Conservation (phyloP, 1,139 yeast species). For the Suhomyces atakaporum region DNA sequence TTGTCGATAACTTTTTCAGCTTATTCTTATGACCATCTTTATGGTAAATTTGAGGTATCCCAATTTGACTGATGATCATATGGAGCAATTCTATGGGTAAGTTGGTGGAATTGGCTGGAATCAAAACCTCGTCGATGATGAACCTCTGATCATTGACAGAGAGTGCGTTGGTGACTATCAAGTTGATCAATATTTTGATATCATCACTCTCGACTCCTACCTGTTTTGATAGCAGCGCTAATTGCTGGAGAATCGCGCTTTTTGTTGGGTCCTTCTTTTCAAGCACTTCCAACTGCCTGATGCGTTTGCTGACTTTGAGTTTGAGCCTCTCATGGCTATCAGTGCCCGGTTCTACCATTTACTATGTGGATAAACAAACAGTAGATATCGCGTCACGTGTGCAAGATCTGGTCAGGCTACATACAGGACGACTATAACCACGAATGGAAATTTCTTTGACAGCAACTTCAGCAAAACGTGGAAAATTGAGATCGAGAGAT, state of each 20-base stretch:
- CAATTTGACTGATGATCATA: constrained; percentile 30
- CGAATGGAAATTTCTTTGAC: too few species aligned
- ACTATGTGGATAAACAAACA: background rate
- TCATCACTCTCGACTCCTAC: constrained; percentile 10
- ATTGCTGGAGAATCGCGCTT: constrained; percentile 4
- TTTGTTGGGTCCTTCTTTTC: background rate
- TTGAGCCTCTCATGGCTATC: background rate
- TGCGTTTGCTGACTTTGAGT: constrained; percentile 2
- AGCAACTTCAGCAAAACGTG: too few species aligned
- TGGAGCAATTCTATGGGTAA: constrained; percentile 19
- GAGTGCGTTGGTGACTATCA: constrained; percentile 8
- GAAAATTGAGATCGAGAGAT: too few species aligned
- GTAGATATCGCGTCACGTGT: background rate
- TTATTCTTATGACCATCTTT: constrained; percentile 25
- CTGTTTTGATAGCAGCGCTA: constrained; percentile 2
- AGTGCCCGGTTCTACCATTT: background rate
- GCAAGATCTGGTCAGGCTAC: too few species aligned
- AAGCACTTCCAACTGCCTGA: constrained; percentile 2
- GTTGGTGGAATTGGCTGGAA: constrained; percentile 15
- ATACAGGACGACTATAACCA: too few species aligned
- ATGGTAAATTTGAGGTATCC: constrained; percentile 31
- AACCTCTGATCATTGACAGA: constrained; percentile 12
- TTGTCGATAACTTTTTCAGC: constrained; percentile 25
- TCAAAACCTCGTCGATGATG: constrained; percentile 14
- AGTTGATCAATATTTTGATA: constrained; percentile 9